These are phyloP conservation scores for Pisolithus tinctorius DNA, from an alignment of 768 basidiomycete species.

Conservation along the genomic window DNA sequence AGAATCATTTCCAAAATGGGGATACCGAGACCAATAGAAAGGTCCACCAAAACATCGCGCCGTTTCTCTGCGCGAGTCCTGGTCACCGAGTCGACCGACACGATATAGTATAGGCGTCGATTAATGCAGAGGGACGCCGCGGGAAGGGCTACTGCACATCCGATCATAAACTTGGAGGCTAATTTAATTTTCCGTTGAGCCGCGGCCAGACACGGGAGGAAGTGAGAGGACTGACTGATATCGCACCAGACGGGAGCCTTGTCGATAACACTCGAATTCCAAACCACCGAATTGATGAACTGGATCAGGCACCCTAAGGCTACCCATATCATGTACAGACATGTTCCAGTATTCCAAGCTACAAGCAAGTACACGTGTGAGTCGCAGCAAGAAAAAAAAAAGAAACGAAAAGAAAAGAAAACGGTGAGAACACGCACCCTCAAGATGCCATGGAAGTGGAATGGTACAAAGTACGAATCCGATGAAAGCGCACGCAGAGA, in stretches of 20 bases:
- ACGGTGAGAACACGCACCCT: slow-evolving; percentile 9
- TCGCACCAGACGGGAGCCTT: slow-evolving; percentile 56
- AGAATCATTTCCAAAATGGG: slow-evolving; percentile 42
- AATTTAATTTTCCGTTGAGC: slow-evolving; percentile 5
- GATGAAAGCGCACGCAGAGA: slow-evolving; percentile 45
- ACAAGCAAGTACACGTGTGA: slow-evolving; percentile 2
- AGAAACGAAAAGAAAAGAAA: not conserved
- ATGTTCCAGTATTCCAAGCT: slow-evolving; percentile 43
- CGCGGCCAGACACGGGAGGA: not conserved
- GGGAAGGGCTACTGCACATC: slow-evolving; percentile 7
- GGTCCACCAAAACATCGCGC: slow-evolving; percentile 37
- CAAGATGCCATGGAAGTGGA: slow-evolving; percentile 62
- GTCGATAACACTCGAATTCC: slow-evolving; percentile 37
- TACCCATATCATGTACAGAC: slow-evolving; percentile 41
- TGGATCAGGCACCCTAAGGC: slow-evolving; percentile 31
- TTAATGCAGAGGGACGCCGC: slow-evolving; percentile 33
- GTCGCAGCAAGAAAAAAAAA: fast-evolving
- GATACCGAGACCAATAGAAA: slow-evolving; percentile 38
- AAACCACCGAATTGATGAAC: slow-evolving; percentile 50
- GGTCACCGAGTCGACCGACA: slow-evolving; percentile 41
- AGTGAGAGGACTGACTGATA: slow-evolving; percentile 37
- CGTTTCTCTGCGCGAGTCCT: slow-evolving; percentile 40
- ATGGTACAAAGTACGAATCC: slow-evolving; percentile 52
- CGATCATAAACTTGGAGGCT: slow-evolving; percentile 16
- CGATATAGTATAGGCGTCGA: slow-evolving; percentile 27